phyloP scores from a whole-genome alignment of 1,284 basidiomycete species.

The Apiotrichum veenhuisii region DNA sequence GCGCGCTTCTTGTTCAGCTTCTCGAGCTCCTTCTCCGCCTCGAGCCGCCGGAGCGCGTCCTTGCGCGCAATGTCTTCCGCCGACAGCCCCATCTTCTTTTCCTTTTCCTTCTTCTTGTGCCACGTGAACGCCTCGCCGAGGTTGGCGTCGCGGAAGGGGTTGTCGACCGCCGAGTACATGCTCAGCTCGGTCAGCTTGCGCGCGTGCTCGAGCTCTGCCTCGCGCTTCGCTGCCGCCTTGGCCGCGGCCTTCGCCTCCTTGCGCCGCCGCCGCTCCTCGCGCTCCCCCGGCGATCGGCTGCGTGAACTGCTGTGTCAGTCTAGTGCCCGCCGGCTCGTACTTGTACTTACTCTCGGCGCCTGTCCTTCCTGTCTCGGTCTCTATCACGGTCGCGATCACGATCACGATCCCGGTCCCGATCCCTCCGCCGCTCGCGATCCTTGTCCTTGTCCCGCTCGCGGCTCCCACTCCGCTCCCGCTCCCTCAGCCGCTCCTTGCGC shows the following conservation, averaged over 20 bases:
- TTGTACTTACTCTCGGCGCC: slow-evolving; percentile 35
- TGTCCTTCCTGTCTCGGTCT: slow-evolving; percentile 24
- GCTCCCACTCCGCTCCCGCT: slow-evolving; percentile 5
- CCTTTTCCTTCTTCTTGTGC: slow-evolving; percentile 98
- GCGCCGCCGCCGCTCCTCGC: slow-evolving; percentile 51
- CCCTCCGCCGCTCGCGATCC: slow-evolving; percentile 20
- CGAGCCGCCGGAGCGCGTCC: slow-evolving; percentile 76
- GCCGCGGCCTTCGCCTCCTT: slow-evolving; percentile 70
- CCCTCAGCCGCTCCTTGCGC: slow-evolving; percentile 10
- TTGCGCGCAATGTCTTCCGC: slow-evolving; percentile 71
- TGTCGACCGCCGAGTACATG: slow-evolving; percentile 86
- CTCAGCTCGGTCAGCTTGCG: slow-evolving; percentile 76
- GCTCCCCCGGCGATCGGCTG: slow-evolving; percentile 35
- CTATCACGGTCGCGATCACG: slow-evolving; percentile 26
- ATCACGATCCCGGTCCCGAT: slow-evolving; percentile 20
- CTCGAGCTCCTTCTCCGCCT: slow-evolving; percentile 93
- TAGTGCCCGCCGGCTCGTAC: background rate
- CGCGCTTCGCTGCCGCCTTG: slow-evolving; percentile 74
- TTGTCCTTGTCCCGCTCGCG: slow-evolving; percentile 13
- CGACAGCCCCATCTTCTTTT: slow-evolving; percentile 80
- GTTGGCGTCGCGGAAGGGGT: slow-evolving; percentile 96
- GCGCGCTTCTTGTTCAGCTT: slow-evolving; percentile 83
- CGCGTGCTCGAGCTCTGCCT: slow-evolving; percentile 78
- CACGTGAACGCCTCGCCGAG: slow-evolving; percentile 92
- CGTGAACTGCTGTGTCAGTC: slow-evolving; percentile 32